Percentiles rank a stretch among this genome's conserved stretches.
Conservation (phyloP, 495 filamentous ascomycete genomes). For the Stereocaulon alpinum region DNA sequence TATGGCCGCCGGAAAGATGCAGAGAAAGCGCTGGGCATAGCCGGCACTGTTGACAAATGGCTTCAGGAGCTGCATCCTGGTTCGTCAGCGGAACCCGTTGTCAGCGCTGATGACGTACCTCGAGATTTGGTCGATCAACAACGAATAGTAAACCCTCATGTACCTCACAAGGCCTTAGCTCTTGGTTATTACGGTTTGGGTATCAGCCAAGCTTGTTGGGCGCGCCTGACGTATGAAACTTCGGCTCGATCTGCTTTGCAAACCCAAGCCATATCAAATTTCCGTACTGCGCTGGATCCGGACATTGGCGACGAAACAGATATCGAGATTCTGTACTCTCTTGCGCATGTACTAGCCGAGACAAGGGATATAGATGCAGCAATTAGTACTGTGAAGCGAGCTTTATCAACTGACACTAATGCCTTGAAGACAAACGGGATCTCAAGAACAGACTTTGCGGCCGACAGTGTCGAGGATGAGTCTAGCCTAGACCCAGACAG, state of each 20-base stretch:
- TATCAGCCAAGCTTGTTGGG: constrained; percentile 75
- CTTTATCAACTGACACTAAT: constrained; percentile 27
- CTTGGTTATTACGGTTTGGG: constrained; percentile 71
- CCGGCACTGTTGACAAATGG: constrained; percentile 55
- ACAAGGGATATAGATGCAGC: constrained; percentile 65
- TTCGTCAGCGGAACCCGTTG: constrained; percentile 26
- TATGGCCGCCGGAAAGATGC: constrained; percentile 65
- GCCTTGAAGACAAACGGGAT: neutral
- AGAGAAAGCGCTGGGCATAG: constrained; percentile 63
- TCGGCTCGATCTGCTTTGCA: constrained; percentile 58
- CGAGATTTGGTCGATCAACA: constrained; percentile 18
- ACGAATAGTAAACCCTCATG: constrained; percentile 23
- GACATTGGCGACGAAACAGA: constrained; percentile 50
- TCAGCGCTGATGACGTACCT: constrained; percentile 28
- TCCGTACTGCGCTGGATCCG: constrained; percentile 59
- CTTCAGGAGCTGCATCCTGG: constrained; percentile 37
- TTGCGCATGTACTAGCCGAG: constrained; percentile 73
- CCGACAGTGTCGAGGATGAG: neutral
- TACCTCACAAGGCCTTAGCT: constrained; percentile 48
- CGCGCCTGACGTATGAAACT: constrained; percentile 63
- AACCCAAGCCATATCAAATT: constrained; percentile 57
- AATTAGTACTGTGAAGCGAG: constrained; percentile 63
- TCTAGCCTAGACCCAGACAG: neutral
- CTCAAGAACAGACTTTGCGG: constrained; percentile 2
- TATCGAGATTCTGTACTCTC: constrained; percentile 62